Evolutionary conservation across 306 rosid species (phyloP), one percentile per base, ranked within the genome.

Genomic region (Arachis stenosperma): DNA sequence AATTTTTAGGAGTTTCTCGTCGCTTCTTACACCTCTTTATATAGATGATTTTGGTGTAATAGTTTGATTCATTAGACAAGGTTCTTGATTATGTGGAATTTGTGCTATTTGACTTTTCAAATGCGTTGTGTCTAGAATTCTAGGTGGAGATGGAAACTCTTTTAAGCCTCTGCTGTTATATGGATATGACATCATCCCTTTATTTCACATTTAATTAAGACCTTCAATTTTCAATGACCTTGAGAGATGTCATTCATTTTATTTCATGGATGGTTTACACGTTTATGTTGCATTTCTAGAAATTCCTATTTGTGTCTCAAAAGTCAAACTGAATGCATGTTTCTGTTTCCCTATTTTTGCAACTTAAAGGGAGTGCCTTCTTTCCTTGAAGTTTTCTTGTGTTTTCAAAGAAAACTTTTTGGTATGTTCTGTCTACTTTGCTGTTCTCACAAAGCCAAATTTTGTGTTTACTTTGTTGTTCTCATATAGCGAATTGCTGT

Each of bases 401-500:
- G 74, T 22, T 73, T 61, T 74, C 61, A 46, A 64, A 61, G 27
- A 46, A 17, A 77, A 56, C 62, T 3, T 62, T 27, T 30, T 48
- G 55, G 67, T n/a, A 9, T 2, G 47, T 72, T 15, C 41, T 56
- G 54, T 63, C 75, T 40, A 54, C 57, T 29, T 61, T 61, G 54
- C 68, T 73, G 33, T 70, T 69, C 64, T 61, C 46, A 36, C 60
- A 58, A 65, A 52, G 51, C 53, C 75, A 58, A 50, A 60, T 76
- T 22, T 29, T 54, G 54, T 67, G 44, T 60, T 60, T 59, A 48
- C 17, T 30, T 61, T 61, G 56, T 73, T 74, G 36, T 71, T 69
- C 60, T 61, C 47, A 37, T 66, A 58, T 59, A 53, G 58, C 54
- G 63, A 52, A 53, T 58, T 70, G 47, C 27, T 73, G 67, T 67